Base-by-base conservation (phyloP, 768 basidiomycete species). In the Fomitopsis serialis region DNA sequence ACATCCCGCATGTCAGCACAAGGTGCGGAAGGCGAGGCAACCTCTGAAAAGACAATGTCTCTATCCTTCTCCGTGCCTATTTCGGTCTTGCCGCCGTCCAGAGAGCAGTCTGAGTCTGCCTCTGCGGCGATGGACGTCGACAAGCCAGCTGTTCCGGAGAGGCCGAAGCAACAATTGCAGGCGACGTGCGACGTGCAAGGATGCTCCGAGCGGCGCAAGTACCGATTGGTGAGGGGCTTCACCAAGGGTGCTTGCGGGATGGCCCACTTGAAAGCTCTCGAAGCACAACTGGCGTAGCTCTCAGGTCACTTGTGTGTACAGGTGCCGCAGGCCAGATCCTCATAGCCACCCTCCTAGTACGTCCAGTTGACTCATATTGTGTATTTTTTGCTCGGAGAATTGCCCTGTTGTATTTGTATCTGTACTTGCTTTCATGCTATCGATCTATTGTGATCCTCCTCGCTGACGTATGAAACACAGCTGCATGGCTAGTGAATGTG, bases 231-330 rank as follows among this genome's bases (percentile, higher is more conserved):
- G 21, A 77, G 70, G 50, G 79, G 87, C 58, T 85, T 78, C 76
- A 71, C 75, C 19, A 72, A 68, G 50, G 86, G 84, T 2, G 84
- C 82, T 2, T 90, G 87, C 63, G 86, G 84, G 15, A 79, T 88
- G 64, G 66, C 62, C 1, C 87, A 89, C 69, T 69, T 89, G 60
- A 83, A 80, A 56, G 49, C 74, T 11, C 63, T 89, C 42, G 80
- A 85, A 56, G 67, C 53, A 15, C 59, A 62, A 49, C 27, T 52
- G 2, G 59, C 49, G 34, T 74, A 40, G 37, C 4, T 35, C 34
- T 35, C 34, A 9, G 34, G 34, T 35, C 8, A 35, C 9, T 9
- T 9, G 9, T 15, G 15, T 15, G 34, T 15, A 15, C 15, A 9
- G 9, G 8, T 15, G 34, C 34, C 34, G 34, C 34, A 35, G 15